These are phyloP conservation scores for Pseudogymnoascus destructans DNA, from an alignment of 2,329 filamentous ascomycete species.

Conservation along the genomic window DNA sequence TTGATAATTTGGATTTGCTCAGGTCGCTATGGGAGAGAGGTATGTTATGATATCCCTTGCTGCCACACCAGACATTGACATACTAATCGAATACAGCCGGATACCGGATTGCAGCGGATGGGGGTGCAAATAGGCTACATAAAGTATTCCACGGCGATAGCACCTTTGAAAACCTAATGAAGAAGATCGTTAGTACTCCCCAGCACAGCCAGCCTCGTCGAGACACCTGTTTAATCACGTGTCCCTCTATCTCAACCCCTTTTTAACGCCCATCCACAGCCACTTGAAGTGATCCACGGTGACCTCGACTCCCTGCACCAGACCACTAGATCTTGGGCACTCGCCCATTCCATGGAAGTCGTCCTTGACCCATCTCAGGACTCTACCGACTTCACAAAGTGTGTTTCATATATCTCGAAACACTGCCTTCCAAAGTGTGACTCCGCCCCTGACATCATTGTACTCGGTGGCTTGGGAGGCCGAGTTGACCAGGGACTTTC, in stretches of 20 bases:
- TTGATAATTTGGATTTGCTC: slow-evolving; percentile 9
- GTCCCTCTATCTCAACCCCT: neutral
- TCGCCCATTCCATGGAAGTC: slow-evolving; percentile 40
- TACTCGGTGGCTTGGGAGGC: slow-evolving; percentile 74
- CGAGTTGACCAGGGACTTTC: slow-evolving; percentile 87
- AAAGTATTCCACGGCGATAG: slow-evolving; percentile 13
- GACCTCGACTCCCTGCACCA: slow-evolving; percentile 75
- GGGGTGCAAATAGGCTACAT: slow-evolving; percentile 59
- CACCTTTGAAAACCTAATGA: neutral
- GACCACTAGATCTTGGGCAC: slow-evolving; percentile 39
- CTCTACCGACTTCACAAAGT: slow-evolving; percentile 85
- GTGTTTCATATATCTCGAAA: slow-evolving; percentile 44
- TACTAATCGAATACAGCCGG: slow-evolving; percentile 34
- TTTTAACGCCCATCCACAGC: slow-evolving; percentile 29
- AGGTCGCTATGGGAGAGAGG: slow-evolving; percentile 12
- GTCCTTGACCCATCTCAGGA: slow-evolving; percentile 68
- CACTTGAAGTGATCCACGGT: slow-evolving; percentile 65
- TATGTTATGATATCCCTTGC: slow-evolving; percentile 10
- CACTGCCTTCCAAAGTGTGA: slow-evolving; percentile 19
- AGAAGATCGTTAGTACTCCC: slow-evolving; percentile 8
- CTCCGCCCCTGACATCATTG: slow-evolving; percentile 49
- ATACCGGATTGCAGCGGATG: slow-evolving; percentile 72
- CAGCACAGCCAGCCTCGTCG: neutral
- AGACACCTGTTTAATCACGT: neutral
- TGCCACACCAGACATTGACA: slow-evolving; percentile 12